phyloP scores from a whole-genome alignment of 345 rosid genomes.

The Moricandia moricandioides region DNA sequence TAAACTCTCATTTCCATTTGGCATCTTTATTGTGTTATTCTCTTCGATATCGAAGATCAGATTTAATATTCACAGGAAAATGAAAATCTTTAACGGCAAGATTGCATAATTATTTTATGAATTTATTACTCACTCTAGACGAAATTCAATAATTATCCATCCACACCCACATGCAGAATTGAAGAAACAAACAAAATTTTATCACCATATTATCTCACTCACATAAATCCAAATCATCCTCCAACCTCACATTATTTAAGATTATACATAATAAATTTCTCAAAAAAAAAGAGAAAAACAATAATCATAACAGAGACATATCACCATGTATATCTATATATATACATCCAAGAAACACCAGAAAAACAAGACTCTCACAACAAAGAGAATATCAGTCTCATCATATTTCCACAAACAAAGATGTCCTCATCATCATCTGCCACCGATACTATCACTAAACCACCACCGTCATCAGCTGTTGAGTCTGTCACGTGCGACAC shows the following conservation, averaged over 20 bases:
- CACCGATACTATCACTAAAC: slow-evolving; percentile 19
- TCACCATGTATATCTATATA: slow-evolving; percentile 27
- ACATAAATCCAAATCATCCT: slow-evolving; percentile 37
- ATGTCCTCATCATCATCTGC: slow-evolving; percentile 33
- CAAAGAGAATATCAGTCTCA: neutral
- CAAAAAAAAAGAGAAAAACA: neutral
- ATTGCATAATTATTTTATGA: neutral
- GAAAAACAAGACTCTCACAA: neutral
- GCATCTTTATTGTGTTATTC: neutral
- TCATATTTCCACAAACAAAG: slow-evolving; percentile 1
- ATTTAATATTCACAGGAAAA: neutral
- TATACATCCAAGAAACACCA: slow-evolving; percentile 17
- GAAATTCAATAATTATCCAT: slow-evolving; percentile 30
- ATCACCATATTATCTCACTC: slow-evolving; percentile 36
- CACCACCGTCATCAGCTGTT: slow-evolving; percentile 15
- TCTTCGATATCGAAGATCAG: neutral
- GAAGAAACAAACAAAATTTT: slow-evolving; percentile 35
- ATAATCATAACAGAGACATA: neutral
- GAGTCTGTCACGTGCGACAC: slow-evolving; percentile 63
- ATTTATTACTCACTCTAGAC: neutral
- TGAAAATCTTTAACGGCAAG: slow-evolving; percentile 1
- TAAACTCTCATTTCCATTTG: neutral
- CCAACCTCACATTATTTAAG: slow-evolving; percentile 37
- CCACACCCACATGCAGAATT: slow-evolving; percentile 39
- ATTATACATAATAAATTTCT: slow-evolving; percentile 19